Evolutionary conservation across 345 rosid genomes (phyloP).

Genomic region (Odontarrhena argentea): DNA sequence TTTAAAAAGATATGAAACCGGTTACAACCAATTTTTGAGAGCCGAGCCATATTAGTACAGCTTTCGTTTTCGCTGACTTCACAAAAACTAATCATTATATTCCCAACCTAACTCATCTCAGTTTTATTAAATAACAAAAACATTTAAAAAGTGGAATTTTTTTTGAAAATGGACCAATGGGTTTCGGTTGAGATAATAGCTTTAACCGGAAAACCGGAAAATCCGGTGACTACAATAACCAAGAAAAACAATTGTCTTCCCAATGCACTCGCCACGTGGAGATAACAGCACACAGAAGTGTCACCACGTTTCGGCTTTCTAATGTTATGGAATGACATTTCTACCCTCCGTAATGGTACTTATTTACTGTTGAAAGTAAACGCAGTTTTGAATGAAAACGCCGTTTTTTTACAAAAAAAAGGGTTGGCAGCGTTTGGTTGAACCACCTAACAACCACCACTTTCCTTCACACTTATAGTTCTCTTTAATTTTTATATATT

Average conservation of each 20-base stretch:
- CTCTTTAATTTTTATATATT: slow-evolving; percentile 18
- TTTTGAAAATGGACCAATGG: slow-evolving; percentile 32
- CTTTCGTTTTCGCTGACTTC: slow-evolving; percentile 54
- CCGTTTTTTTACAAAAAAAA: slow-evolving; percentile 42
- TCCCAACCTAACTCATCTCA: slow-evolving; percentile 45
- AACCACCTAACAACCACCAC: slow-evolving; percentile 95
- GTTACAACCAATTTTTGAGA: slow-evolving; percentile 14
- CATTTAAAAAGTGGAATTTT: not conserved
- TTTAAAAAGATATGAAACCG: not conserved
- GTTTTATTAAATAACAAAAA: slow-evolving; percentile 28
- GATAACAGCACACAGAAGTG: slow-evolving; percentile 3
- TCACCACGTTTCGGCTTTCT: slow-evolving; percentile 52
- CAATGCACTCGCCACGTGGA: slow-evolving; percentile 48
- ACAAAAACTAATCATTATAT: slow-evolving; percentile 56
- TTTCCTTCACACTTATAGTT: slow-evolving; percentile 56
- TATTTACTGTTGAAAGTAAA: slow-evolving; percentile 41
- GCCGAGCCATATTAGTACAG: slow-evolving; percentile 48
- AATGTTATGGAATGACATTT: slow-evolving; percentile 22
- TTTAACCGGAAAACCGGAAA: slow-evolving; percentile 43
- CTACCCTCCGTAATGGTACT: slow-evolving; percentile 28
- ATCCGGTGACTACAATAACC: slow-evolving; percentile 42
- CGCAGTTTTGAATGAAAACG: slow-evolving; percentile 51
- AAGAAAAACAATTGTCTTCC: slow-evolving; percentile 40
- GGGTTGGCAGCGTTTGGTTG: slow-evolving; percentile 94
- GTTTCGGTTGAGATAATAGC: slow-evolving; percentile 36